These are phyloP conservation scores for Dactylonectria estremocensis DNA, from an alignment of 2,329 filamentous ascomycete species.

Conservation along the genomic window DNA sequence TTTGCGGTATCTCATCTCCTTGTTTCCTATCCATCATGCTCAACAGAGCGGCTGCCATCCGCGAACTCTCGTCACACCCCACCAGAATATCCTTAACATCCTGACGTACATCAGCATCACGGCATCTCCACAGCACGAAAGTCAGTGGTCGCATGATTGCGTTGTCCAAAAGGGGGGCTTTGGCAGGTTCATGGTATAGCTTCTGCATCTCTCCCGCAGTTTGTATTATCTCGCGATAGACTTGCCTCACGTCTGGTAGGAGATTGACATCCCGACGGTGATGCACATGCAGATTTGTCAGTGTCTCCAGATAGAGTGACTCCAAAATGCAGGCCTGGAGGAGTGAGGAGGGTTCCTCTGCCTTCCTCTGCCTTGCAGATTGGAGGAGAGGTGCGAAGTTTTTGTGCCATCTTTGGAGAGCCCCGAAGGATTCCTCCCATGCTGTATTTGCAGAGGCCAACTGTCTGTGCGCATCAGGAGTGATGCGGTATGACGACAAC, in stretches of 20 bases:
- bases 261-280: conserved; percentile 28
- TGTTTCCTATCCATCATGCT: conserved; percentile 36
- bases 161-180: conserved; percentile 33
- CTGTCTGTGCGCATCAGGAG: not conserved
- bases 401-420: conserved; percentile 37
- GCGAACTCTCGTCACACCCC: conserved; percentile 20
- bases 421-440: conserved; percentile 30
- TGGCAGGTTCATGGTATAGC: conserved; percentile 6
- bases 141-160: conserved; percentile 38
- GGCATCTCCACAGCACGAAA: conserved; percentile 42
- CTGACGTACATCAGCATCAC: conserved; percentile 27
- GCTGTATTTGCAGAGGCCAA: not conserved
- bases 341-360: conserved; percentile 27
- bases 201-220: conserved; percentile 27
- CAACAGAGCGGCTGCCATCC: conserved; percentile 35
- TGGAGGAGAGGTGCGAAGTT: conserved; percentile 35
- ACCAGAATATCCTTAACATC: conserved; percentile 30
- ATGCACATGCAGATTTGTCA: conserved; percentile 33
- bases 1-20: conserved; percentile 25
- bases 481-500: not conserved
- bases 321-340: conserved; percentile 39
- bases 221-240: conserved; percentile 40
- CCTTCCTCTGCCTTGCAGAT: conserved; percentile 22
- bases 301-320: conserved; percentile 37
- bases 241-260: conserved; percentile 34